A percentile compares a stretch with the other conserved stretches of the same genome.
phyloP scores from a whole-genome alignment of 805 yeast genomes.

The Yarrowia sp. region DNA sequence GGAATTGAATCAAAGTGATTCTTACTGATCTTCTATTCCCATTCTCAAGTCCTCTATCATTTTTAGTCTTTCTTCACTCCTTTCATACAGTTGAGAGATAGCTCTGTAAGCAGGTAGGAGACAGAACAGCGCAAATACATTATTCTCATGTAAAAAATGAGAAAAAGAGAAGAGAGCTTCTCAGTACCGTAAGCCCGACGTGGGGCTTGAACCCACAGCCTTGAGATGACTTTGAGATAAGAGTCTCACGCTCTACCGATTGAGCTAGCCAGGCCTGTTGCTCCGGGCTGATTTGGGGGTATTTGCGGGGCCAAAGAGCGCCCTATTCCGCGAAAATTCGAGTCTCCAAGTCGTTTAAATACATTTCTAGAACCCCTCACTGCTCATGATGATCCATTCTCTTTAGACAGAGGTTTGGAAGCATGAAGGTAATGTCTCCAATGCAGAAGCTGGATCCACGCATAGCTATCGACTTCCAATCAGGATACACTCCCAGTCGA shows the following conservation, averaged over 20 bases:
- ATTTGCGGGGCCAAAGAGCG: neutral
- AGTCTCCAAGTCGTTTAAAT: too few relatives aligned
- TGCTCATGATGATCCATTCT: neutral
- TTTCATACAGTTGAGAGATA: too few relatives aligned
- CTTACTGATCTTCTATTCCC: too few relatives aligned
- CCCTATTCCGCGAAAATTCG: too few relatives aligned
- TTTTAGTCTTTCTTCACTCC: too few relatives aligned
- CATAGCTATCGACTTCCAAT: neutral
- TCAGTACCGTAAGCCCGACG: neutral
- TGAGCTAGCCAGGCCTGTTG: constrained; percentile 28
- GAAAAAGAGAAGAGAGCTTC: neutral
- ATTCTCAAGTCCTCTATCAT: too few relatives aligned
- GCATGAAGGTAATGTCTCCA: neutral
- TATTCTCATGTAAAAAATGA: too few relatives aligned
- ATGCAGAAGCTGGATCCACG: neutral
- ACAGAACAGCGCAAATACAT: too few relatives aligned
- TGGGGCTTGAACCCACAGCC: constrained; percentile 33
- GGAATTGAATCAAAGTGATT: too few relatives aligned
- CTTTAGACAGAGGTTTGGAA: neutral
- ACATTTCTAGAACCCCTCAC: neutral
- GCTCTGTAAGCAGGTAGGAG: neutral
- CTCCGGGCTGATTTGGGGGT: neutral
- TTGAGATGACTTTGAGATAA: constrained; percentile 22
- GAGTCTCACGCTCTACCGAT: constrained; percentile 33
- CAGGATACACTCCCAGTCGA: neutral